These are phyloP conservation scores for Cydonia oblonga DNA, from an alignment of 331 rosid genomes.

Conservation along the genomic window DNA sequence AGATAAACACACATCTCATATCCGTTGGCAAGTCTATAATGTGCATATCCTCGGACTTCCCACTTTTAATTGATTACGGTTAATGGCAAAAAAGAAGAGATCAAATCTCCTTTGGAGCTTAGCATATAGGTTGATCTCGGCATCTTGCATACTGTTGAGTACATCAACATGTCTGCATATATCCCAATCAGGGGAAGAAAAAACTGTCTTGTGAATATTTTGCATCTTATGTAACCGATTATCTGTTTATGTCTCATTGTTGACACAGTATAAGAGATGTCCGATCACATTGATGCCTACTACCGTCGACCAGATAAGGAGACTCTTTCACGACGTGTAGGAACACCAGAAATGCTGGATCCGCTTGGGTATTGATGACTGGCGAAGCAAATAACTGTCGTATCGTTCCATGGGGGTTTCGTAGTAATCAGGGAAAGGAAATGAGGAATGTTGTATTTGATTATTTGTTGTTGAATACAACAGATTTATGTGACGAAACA, in stretches of 20 bases:
- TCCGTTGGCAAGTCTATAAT: neutral
- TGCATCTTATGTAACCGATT: neutral
- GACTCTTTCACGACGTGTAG: constrained; percentile 90
- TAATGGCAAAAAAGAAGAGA: too few relatives aligned
- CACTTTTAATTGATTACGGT: neutral
- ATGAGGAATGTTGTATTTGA: neutral
- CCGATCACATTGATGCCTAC: constrained; percentile 75
- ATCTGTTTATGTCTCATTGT: neutral
- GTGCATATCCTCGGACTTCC: neutral
- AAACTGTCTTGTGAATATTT: neutral
- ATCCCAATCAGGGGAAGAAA: neutral
- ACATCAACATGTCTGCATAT: neutral
- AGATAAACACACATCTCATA: neutral
- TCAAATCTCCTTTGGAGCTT: too few relatives aligned
- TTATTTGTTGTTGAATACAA: neutral
- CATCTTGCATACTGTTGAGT: neutral
- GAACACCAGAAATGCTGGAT: neutral
- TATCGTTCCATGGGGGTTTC: neutral
- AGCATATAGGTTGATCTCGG: too few relatives aligned
- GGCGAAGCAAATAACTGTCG: neutral
- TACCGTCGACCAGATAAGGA: constrained; percentile 69
- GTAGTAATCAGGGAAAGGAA: neutral
- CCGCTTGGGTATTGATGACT: neutral
- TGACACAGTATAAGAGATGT: constrained; percentile 76
- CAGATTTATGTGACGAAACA: too few relatives aligned